phyloP scores from a whole-genome alignment of 2,329 filamentous ascomycete genomes.

The Paramyrothecium roridum region DNA sequence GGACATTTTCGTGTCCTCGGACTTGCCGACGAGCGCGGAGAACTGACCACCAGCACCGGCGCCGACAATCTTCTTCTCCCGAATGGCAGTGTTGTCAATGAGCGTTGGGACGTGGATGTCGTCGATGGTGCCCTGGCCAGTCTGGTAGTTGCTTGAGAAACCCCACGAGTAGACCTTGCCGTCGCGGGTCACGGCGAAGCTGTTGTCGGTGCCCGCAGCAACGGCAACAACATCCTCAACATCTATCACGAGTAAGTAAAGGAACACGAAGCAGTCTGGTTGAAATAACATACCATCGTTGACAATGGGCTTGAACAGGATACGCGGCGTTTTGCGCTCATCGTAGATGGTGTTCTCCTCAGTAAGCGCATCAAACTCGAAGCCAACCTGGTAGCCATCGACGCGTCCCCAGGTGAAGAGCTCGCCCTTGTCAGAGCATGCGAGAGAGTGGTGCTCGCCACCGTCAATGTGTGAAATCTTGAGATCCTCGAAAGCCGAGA shows the following conservation, averaged over 20 bases:
- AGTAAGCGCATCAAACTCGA: constrained; percentile 48
- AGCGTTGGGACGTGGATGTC: constrained; percentile 74
- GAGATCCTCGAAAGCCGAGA: constrained; percentile 61
- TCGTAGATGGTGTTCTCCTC: constrained; percentile 59
- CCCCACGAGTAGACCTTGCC: constrained; percentile 78
- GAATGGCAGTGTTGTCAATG: constrained; percentile 81
- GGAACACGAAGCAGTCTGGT: neutral
- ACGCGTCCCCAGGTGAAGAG: constrained; percentile 60
- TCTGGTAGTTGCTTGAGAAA: constrained; percentile 77
- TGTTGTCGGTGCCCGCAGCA: constrained; percentile 69
- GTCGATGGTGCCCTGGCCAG: constrained; percentile 72
- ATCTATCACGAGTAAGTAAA: constrained; percentile 19
- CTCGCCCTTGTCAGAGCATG: constrained; percentile 53
- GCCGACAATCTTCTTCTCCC: constrained; percentile 69
- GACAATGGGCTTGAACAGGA: constrained; percentile 46
- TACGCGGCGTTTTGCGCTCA: constrained; percentile 59
- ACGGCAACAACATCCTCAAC: constrained; percentile 52
- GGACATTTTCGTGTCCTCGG: constrained; percentile 22
- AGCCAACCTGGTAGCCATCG: constrained; percentile 51
- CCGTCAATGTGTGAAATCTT: constrained; percentile 68
- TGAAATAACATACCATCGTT: constrained; percentile 38
- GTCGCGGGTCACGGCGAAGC: constrained; percentile 65
- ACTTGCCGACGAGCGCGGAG: constrained; percentile 55
- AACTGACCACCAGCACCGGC: constrained; percentile 90
- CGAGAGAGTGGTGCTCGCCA: constrained; percentile 71